Base-by-base conservation (phyloP, 192 early-diverging fungal species). In the Coemansia sp. region DNA sequence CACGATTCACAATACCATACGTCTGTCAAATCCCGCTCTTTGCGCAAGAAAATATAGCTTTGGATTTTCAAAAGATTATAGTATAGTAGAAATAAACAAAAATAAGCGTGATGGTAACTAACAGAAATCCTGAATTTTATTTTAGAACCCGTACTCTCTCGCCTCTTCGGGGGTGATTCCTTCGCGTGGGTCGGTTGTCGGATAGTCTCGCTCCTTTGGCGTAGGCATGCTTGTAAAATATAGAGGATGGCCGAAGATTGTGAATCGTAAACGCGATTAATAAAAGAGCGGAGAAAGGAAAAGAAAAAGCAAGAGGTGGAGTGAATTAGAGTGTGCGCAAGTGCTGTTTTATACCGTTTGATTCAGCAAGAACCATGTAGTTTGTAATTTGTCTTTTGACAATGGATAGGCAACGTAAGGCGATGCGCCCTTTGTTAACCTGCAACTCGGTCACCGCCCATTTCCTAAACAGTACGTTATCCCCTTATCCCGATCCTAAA, bases 151-250 rank as follows among this genome's bases (percentile, higher is more conserved):
- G 29, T 67, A 77, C 23, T 71, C 61, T 11, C 69, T 54, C 21
- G 75, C 65, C 29, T 77, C 75, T 11, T 77, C 68, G 11, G 69
- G 62, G 0, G 69, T 63, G 14, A 77, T 54, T 15, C 69, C 69
- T 5, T 51, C 54, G 35, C 66, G 75, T 27, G 69, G 65, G 17
- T 77, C 75, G 21, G 45, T 65, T n/a, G 61, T 73, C 17, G 70
- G 70, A 24, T 73, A 73, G 45, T 73, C 70, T 17, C 70, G 41
- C 11, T 63, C 61, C 22, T 35, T 53, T 15, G 61, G 49, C 2
- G 19, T 5, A 11, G 43, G 38, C 29, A 50, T 49, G 48, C 9
- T 29, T 64, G 29, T 32, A 32, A 3, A 32, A 6, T 32, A 32
- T 32, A 6, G 29, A 32, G 5, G 4, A 32, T 32, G 29, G 29